Percentiles rank a stretch among this genome's conserved stretches.
Conservation (phyloP, 495 filamentous ascomycete species). For the Penicillium paxilli region DNA sequence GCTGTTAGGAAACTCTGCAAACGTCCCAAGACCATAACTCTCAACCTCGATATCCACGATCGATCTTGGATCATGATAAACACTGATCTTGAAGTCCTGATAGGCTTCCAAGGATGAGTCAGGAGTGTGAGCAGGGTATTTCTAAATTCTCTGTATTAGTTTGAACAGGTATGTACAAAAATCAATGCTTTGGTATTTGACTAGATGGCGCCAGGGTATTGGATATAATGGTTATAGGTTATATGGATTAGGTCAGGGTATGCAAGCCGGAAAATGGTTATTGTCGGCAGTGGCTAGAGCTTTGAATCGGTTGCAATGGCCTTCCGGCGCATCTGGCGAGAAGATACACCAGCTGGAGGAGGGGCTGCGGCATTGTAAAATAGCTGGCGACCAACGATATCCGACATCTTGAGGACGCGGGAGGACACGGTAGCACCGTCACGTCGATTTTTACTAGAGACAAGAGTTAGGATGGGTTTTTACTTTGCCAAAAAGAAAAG, state of each 20-base stretch:
- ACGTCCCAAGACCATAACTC: too few species aligned
- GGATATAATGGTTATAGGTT: neutral
- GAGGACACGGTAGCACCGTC: conserved; percentile 88
- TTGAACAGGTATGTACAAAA: neutral
- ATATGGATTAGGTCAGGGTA: neutral
- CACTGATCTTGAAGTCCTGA: too few species aligned
- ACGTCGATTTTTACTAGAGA: conserved; percentile 73
- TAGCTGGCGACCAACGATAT: conserved; percentile 54
- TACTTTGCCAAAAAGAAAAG: neutral
- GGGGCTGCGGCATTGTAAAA: conserved; percentile 39
- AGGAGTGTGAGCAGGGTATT: too few species aligned
- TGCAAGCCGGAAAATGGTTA: neutral
- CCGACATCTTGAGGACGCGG: conserved; percentile 76
- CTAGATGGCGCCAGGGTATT: neutral
- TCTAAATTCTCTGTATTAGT: too few species aligned
- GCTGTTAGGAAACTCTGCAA: too few species aligned
- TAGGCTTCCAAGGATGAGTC: too few species aligned
- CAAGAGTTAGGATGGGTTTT: neutral
- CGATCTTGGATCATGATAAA: too few species aligned
- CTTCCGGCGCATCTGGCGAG: conserved; percentile 39
- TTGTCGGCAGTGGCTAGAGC: conserved; percentile 22
- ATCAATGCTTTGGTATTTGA: neutral
- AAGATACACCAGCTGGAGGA: conserved; percentile 32
- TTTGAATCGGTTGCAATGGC: conserved; percentile 36
- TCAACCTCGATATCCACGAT: too few species aligned